phyloP scores from a whole-genome alignment of 2,329 filamentous ascomycete genomes.

The Aspergillaceae sp. region DNA sequence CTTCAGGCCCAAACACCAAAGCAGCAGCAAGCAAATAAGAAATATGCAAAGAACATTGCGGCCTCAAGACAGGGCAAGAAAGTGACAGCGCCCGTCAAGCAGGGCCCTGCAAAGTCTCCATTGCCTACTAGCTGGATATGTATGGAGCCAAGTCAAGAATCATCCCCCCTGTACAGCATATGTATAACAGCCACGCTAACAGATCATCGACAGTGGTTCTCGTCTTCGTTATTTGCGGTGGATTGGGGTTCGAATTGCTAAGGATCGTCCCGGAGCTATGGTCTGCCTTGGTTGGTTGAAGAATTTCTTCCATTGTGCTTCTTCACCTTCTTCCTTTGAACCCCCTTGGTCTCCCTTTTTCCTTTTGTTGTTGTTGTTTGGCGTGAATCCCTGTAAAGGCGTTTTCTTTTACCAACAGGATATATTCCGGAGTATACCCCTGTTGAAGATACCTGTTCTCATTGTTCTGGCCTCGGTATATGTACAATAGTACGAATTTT shows the following conservation, averaged over 20 bases:
- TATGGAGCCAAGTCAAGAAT: slow-evolving; percentile 32
- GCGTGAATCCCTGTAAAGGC: too few species aligned
- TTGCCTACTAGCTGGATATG: slow-evolving; percentile 52
- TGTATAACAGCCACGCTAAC: slow-evolving; percentile 6
- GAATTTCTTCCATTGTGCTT: too few species aligned
- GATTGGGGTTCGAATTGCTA: slow-evolving; percentile 50
- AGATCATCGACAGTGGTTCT: slow-evolving; percentile 43
- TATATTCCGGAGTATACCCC: too few species aligned
- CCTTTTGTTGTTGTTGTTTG: too few species aligned
- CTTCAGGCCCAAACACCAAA: slow-evolving; percentile 56
- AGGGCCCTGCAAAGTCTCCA: slow-evolving; percentile 45
- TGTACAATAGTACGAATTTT: too few species aligned
- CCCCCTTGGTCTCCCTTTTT: too few species aligned
- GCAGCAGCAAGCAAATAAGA: slow-evolving; percentile 56
- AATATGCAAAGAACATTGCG: slow-evolving; percentile 51
- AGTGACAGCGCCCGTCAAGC: slow-evolving; percentile 27
- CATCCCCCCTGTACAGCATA: too few species aligned
- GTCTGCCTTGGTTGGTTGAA: slow-evolving; percentile 22
- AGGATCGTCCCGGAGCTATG: slow-evolving; percentile 36
- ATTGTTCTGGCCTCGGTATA: too few species aligned
- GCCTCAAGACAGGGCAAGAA: slow-evolving; percentile 51
- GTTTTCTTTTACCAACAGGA: too few species aligned
- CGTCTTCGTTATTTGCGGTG: slow-evolving; percentile 56
- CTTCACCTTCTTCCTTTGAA: too few species aligned
- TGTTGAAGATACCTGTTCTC: too few species aligned